These are phyloP conservation scores for Epichloe gansuensis DNA, from an alignment of 2,329 filamentous ascomycete species.

Conservation along the genomic window DNA sequence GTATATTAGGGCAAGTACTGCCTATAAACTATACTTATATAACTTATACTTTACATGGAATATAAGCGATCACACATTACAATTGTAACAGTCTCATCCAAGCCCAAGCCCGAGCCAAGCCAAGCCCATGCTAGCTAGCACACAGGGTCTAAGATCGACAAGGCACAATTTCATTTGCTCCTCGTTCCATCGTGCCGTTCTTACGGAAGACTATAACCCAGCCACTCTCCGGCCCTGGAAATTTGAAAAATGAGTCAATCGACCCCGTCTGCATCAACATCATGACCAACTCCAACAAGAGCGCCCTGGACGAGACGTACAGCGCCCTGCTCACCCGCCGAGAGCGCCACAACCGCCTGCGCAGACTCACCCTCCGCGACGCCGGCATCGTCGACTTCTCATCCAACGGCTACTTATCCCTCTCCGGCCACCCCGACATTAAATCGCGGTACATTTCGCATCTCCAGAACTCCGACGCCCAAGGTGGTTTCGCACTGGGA, in stretches of 20 bases:
- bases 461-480: conserved; percentile 12
- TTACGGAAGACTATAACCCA: neutral
- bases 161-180: too few species aligned
- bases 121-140: too few species aligned
- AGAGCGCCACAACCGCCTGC: conserved; percentile 23
- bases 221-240: neutral
- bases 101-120: too few species aligned
- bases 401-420: conserved; percentile 70
- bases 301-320: conserved; percentile 14
- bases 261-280: neutral
- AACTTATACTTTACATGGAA: too few species aligned
- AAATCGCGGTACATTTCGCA: conserved; percentile 51
- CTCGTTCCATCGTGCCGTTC: neutral
- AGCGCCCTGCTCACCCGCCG: conserved; percentile 16
- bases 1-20: too few species aligned
- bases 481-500: conserved; percentile 21
- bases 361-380: conserved; percentile 43
- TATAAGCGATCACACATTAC: too few species aligned
- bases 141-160: too few species aligned
- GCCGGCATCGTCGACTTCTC: conserved; percentile 62
- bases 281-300: conserved; percentile 1
- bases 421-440: conserved; percentile 36
- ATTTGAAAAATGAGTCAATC: neutral
- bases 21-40: too few species aligned
- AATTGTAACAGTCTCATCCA: too few species aligned